These are phyloP conservation scores for Zoysia japonica DNA, from an alignment of 176 grass and related monocot genomes.

Conservation along the genomic window DNA sequence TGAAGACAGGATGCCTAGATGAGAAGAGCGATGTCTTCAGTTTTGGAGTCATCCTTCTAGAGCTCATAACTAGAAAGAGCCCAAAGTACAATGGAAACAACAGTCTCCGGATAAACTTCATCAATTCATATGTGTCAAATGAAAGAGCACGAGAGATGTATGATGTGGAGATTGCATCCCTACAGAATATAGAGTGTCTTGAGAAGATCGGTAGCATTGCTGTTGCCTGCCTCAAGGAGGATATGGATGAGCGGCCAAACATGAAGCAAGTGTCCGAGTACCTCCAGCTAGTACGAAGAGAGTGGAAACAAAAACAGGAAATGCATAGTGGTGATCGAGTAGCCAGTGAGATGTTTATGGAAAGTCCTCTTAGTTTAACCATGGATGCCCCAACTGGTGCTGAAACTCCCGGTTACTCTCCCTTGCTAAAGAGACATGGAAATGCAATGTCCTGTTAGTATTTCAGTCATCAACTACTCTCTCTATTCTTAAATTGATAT, in stretches of 20 bases:
- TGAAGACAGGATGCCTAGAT: background rate
- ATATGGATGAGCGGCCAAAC: background rate
- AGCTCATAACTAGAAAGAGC: background rate
- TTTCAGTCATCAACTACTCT: no score
- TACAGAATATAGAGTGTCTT: background rate
- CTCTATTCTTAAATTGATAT: no score
- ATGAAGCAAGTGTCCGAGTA: conserved; percentile 1
- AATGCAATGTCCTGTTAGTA: background rate
- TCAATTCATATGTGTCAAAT: background rate
- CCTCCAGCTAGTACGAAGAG: background rate
- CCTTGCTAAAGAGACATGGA: background rate
- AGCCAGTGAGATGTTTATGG: background rate
- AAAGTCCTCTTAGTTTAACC: background rate
- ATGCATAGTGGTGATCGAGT: background rate
- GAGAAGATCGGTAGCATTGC: background rate
- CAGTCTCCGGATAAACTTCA: background rate
- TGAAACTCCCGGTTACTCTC: background rate
- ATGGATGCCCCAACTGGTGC: background rate
- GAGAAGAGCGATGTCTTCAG: conserved; percentile 10
- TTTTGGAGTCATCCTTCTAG: conserved; percentile 8
- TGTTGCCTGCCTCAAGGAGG: background rate
- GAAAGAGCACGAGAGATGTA: background rate
- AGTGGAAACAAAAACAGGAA: background rate
- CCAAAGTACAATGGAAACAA: background rate
- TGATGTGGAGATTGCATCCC: conserved; percentile 6